These are phyloP conservation scores for Aspergillus sp. DNA, from an alignment of 2,329 filamentous ascomycete species.

Conservation along the genomic window DNA sequence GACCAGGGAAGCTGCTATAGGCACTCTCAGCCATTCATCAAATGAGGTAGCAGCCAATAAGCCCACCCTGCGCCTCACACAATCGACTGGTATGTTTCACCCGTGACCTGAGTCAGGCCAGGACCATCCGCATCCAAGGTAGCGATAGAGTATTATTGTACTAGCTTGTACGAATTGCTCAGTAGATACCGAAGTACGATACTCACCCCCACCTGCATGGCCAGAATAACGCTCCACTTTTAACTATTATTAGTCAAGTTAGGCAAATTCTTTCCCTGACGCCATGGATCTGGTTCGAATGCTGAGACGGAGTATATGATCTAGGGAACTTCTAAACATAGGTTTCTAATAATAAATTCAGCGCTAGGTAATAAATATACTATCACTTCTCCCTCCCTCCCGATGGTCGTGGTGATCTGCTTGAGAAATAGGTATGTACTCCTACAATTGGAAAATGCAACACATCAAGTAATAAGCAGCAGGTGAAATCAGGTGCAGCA, in stretches of 20 bases:
- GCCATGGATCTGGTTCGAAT: constrained; percentile 1
- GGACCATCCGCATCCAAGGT: constrained; percentile 10
- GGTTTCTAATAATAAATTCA: constrained; percentile 8
- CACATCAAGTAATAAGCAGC: background rate
- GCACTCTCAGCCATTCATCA: constrained; percentile 15
- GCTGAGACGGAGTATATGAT: background rate
- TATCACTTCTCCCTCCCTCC: background rate
- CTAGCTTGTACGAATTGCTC: background rate
- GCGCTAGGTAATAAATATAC: background rate
- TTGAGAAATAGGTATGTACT: background rate
- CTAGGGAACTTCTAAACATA: constrained; percentile 4
- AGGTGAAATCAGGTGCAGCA: background rate
- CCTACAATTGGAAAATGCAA: background rate
- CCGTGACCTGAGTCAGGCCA: constrained; percentile 17
- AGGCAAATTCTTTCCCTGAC: background rate
- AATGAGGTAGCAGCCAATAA: constrained; percentile 26
- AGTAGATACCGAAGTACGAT: background rate
- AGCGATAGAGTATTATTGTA: constrained; percentile 5
- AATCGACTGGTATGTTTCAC: constrained; percentile 28
- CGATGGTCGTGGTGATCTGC: background rate
- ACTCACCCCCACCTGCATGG: background rate
- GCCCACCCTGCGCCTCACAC: constrained; percentile 24
- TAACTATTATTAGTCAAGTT: background rate
- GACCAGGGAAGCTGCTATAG: constrained; percentile 30
- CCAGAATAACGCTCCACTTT: background rate